Base-by-base conservation (phyloP, 495 filamentous ascomycete species). In the Eremomyces bilateralis region DNA sequence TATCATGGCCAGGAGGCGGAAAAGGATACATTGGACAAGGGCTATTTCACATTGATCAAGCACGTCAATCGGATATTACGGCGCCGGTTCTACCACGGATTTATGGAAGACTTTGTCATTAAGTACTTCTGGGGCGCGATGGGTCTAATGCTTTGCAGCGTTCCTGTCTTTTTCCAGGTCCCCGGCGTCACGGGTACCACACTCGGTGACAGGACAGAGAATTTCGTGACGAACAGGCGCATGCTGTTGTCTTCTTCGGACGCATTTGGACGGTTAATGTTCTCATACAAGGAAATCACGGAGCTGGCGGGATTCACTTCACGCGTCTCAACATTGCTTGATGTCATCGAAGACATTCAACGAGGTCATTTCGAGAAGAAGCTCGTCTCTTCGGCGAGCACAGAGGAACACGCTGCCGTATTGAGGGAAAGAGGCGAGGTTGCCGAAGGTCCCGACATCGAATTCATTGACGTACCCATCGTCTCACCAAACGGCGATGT, bases 51-150 rank as follows among this genome's bases (percentile, higher is more conserved):
- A 3, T 60, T 97, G 4, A 97, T 97, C 54, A 95, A 93, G 53
- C 90, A 95, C 56, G 84, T 95, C 49, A 97, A 97, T 50, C 82
- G 88, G 46, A 91, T 94, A 44, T 57, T 97, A 27, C 64, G 83
- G 21, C 60, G 80, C 38, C 66, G 88, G 19, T 73, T 97, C 44
- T 95, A 93, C 50, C 82, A 97, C 47, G 83, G 82, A 10, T 73
- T 97, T 41, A 94, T 95, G 88, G 90, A 97, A 50, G 88, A 97
- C 51, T 97, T 92, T 57, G 79, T 95, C 11, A 85, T 95, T 47
- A 97, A 97, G 57, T 97, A 97, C 48, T 88, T 93, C 60, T 97
- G 88, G 88, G 90, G 90, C 34, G 88, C 88, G 3, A 44, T 97
- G 31, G 88, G 88, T 4, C 64, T 95, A 45, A 55, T 90, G 41